A percentile compares a stretch with the other conserved stretches of the same genome.
phyloP scores from a whole-genome alignment of 768 basidiomycete genomes.

The Pluteus cervinus region DNA sequence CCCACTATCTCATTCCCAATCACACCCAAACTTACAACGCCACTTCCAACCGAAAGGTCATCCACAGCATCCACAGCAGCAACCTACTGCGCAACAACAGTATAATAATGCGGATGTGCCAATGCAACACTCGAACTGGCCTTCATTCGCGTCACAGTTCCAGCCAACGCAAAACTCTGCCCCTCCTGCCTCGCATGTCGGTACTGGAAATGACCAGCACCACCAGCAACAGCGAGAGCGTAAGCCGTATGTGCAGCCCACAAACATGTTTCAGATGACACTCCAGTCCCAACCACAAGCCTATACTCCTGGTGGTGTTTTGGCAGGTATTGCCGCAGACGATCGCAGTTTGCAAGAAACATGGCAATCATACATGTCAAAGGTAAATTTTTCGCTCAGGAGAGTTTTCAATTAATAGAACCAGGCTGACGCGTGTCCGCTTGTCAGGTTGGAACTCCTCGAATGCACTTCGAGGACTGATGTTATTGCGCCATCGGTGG shows the following conservation, averaged over 20 bases:
- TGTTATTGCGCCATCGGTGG: no score
- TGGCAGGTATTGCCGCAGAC: conserved; percentile 44
- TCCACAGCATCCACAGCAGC: conserved; percentile 10
- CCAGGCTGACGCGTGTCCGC: neutral
- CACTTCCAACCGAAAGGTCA: conserved; percentile 10
- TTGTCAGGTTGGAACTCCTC: conserved; percentile 35
- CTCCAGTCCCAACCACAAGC: conserved; percentile 25
- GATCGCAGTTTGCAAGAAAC: conserved; percentile 59
- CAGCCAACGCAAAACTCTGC: conserved; percentile 8
- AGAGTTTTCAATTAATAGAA: conserved; percentile 2
- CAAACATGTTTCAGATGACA: conserved; percentile 8
- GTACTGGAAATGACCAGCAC: conserved; percentile 22
- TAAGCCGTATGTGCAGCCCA: conserved; percentile 17
- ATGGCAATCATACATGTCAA: conserved; percentile 64
- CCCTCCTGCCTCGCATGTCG: conserved; percentile 11
- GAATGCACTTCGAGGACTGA: conserved; percentile 34
- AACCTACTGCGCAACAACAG: conserved; percentile 15
- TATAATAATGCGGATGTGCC: conserved; percentile 27
- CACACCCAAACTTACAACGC: conserved; percentile 8
- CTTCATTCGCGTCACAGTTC: conserved; percentile 5
- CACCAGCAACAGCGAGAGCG: conserved; percentile 14
- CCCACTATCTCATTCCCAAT: conserved; percentile 11
- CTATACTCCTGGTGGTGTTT: conserved; percentile 41
- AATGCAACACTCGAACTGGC: conserved; percentile 16
- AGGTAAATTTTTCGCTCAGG: conserved; percentile 26